Percentiles rank a stretch among this genome's conserved stretches.
These are phyloP conservation scores for Termitomyces sp. DNA, from an alignment of 768 basidiomycete species.

Conservation along the genomic window DNA sequence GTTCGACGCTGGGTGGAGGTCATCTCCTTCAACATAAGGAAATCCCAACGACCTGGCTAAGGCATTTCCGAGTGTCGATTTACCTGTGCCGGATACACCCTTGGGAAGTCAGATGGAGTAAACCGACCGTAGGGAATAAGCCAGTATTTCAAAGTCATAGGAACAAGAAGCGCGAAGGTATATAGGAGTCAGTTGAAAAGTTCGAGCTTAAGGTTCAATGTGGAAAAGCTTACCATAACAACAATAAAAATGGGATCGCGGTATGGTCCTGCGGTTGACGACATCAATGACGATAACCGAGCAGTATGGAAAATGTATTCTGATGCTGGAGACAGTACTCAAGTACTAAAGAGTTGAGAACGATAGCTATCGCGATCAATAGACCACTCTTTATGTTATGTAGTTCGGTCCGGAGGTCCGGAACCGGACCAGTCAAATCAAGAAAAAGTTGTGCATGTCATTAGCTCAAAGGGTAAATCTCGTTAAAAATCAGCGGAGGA, in stretches of 20 bases:
- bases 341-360: background rate
- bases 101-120: constrained; percentile 16
- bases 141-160: background rate
- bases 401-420: background rate
- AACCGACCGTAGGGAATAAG: background rate
- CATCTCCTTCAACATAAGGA: constrained; percentile 87
- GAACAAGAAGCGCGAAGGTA: background rate
- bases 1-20: constrained; percentile 76
- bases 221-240: constrained; percentile 16
- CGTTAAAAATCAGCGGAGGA: background rate
- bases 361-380: background rate
- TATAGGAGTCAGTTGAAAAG: background rate
- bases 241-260: constrained; percentile 13
- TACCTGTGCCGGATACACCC: constrained; percentile 75
- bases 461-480: background rate
- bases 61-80: constrained; percentile 61
- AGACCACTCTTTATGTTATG: background rate
- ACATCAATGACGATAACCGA: background rate
- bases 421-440: background rate
- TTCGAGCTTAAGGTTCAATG: background rate
- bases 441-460: no score
- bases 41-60: constrained; percentile 56
- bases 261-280: background rate
- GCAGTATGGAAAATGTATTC: background rate
- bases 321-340: background rate